Evolutionary conservation across 495 filamentous ascomycete species (phyloP).

Genomic region (Coniosporium apollinis): DNA sequence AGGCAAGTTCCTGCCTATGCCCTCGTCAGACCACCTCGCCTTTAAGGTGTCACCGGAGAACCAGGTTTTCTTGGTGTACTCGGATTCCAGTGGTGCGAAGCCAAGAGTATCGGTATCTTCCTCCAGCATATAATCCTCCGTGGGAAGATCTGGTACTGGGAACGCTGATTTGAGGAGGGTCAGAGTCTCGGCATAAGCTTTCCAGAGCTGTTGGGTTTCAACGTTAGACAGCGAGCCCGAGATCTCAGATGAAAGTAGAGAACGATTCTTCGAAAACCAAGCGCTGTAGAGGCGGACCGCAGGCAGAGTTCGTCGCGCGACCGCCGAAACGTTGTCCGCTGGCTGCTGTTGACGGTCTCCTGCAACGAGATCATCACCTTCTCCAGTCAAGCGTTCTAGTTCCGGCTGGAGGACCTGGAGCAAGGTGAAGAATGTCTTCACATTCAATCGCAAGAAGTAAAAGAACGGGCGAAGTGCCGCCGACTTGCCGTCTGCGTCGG

Average conservation of each 20-base stretch:
- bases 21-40: constrained; percentile 36
- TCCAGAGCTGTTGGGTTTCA: constrained; percentile 52
- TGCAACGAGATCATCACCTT: constrained; percentile 25
- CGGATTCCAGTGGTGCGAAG: constrained; percentile 47
- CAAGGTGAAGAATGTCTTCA: constrained; percentile 62
- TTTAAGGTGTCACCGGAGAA: constrained; percentile 28
- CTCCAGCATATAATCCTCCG: constrained; percentile 51
- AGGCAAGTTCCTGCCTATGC: constrained; percentile 40
- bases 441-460: constrained; percentile 64
- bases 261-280: constrained; percentile 43
- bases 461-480: constrained; percentile 39
- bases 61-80: constrained; percentile 33
- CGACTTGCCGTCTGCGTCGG: constrained; percentile 15
- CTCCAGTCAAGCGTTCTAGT: constrained; percentile 39
- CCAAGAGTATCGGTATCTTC: constrained; percentile 63
- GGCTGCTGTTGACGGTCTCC: constrained; percentile 16
- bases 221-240: constrained; percentile 38
- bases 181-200: constrained; percentile 48
- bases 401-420: constrained; percentile 55
- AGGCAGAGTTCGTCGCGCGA: constrained; percentile 49
- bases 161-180: constrained; percentile 48
- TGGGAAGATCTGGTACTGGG: constrained; percentile 36
- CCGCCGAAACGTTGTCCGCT: constrained; percentile 41
- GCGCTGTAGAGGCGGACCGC: constrained; percentile 55
- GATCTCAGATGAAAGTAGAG: constrained; percentile 30